Percentiles rank a stretch among this genome's conserved stretches.
These are phyloP conservation scores for Vitis riparia DNA, from an alignment of 164 flowering plant species.

Conservation along the genomic window DNA sequence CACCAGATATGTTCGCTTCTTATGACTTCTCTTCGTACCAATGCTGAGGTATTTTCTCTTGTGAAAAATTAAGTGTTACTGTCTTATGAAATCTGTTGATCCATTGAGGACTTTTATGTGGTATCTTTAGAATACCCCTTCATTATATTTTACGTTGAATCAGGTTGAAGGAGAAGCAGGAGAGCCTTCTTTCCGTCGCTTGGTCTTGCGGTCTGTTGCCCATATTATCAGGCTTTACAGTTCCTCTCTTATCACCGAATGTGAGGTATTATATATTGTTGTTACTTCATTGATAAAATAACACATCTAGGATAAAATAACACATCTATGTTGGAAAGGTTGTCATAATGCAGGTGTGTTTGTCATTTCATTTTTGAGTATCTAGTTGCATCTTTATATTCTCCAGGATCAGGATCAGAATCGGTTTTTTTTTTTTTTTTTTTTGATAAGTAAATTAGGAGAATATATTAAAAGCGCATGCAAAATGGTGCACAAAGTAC, in stretches of 20 bases:
- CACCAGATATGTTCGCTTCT: constrained; percentile 96
- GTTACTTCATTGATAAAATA: neutral
- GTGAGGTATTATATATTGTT: constrained; percentile 60
- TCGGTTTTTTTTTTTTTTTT: too few relatives aligned
- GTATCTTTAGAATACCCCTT: neutral
- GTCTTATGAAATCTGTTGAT: neutral
- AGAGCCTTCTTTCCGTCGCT: constrained; percentile 91
- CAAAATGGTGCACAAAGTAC: too few relatives aligned
- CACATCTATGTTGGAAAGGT: too few relatives aligned
- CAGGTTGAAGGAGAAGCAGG: constrained; percentile 95
- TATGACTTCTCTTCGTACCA: constrained; percentile 95
- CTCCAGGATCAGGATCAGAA: too few relatives aligned
- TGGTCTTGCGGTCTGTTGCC: constrained; percentile 93
- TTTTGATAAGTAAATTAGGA: too few relatives aligned
- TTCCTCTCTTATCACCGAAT: constrained; percentile 86
- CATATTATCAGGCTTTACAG: constrained; percentile 94
- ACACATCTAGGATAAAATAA: too few relatives aligned
- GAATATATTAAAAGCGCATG: too few relatives aligned
- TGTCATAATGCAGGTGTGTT: too few relatives aligned
- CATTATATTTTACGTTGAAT: constrained; percentile 14
- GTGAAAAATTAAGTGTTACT: neutral
- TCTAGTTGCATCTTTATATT: too few relatives aligned
- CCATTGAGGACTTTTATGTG: neutral
- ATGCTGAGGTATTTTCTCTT: constrained; percentile 66
- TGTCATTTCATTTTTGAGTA: too few relatives aligned